A percentile compares a stretch with the other conserved stretches of the same genome.
These are phyloP conservation scores for Aspergillus candidus DNA, from an alignment of 2,329 filamentous ascomycete species.

Conservation along the genomic window DNA sequence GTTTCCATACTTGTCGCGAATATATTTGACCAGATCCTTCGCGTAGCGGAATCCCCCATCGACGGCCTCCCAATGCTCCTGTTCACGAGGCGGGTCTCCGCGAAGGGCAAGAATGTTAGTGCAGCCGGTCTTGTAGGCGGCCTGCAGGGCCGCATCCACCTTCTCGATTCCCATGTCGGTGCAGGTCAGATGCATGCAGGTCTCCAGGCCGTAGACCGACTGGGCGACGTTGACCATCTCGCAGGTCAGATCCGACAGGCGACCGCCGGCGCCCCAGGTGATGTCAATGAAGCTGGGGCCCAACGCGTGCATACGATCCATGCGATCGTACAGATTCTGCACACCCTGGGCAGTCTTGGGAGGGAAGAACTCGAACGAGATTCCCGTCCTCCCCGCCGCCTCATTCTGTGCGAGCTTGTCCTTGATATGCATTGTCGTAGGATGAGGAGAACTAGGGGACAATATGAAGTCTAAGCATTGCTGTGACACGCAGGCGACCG, in stretches of 20 bases:
- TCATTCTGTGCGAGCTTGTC: constrained; percentile 82
- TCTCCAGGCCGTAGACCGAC: constrained; percentile 91
- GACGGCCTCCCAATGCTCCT: constrained; percentile 86
- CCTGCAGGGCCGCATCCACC: constrained; percentile 79
- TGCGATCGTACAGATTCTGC: constrained; percentile 97
- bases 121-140: constrained; percentile 90
- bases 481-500: neutral
- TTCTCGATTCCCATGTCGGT: constrained; percentile 95
- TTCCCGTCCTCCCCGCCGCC: constrained; percentile 72
- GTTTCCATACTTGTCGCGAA: constrained; percentile 69
- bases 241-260: constrained; percentile 83
- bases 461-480: constrained; percentile 2
- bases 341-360: constrained; percentile 87
- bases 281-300: constrained; percentile 96
- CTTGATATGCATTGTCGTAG: constrained; percentile 75
- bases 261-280: constrained; percentile 94
- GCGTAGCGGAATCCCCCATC: constrained; percentile 88
- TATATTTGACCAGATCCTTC: constrained; percentile 81
- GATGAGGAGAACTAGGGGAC: neutral
- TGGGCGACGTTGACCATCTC: constrained; percentile 98
- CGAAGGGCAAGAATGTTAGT: constrained; percentile 93
- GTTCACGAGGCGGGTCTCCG: constrained; percentile 87
- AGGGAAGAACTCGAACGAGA: constrained; percentile 99
- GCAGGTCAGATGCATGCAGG: constrained; percentile 98
- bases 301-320: constrained; percentile 96